phyloP scores from a whole-genome alignment of 306 rosid genomes.

The Trifolium repens region DNA sequence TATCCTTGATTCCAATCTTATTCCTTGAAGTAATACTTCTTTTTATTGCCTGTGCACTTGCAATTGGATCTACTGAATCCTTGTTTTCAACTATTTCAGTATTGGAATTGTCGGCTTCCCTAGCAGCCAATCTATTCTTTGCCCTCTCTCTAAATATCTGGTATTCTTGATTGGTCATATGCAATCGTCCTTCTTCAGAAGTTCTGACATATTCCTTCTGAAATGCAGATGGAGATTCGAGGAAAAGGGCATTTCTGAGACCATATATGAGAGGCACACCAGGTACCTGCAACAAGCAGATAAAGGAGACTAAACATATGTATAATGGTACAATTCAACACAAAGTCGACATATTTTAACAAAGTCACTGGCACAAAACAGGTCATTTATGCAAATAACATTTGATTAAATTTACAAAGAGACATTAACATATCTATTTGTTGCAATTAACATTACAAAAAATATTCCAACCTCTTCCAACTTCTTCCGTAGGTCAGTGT shows the following conservation, averaged over 20 bases:
- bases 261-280: slow-evolving; percentile 81
- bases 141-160: slow-evolving; percentile 45
- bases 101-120: slow-evolving; percentile 39
- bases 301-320: slow-evolving; percentile 18
- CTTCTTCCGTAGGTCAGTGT: slow-evolving; percentile 58
- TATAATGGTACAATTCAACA: neutral
- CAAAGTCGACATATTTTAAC: slow-evolving; percentile 1
- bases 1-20: slow-evolving; percentile 56
- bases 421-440: neutral
- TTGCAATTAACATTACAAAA: neutral
- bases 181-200: slow-evolving; percentile 64
- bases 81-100: slow-evolving; percentile 43
- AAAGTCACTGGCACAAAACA: neutral
- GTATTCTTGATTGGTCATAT: slow-evolving; percentile 57
- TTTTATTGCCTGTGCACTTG: slow-evolving; percentile 38
- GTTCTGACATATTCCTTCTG: slow-evolving; percentile 68
- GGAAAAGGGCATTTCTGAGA: slow-evolving; percentile 72
- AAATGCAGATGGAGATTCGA: slow-evolving; percentile 65
- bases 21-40: slow-evolving; percentile 39
- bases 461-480: slow-evolving; percentile 61
- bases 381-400: neutral
- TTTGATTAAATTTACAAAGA: slow-evolving; percentile 13
- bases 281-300: slow-evolving; percentile 60
- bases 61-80: slow-evolving; percentile 49
- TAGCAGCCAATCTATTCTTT: slow-evolving; percentile 32